Percentiles rank a stretch among this genome's conserved stretches.
These are phyloP conservation scores for Aurinia saxatilis DNA, from an alignment of 345 rosid species.

Conservation along the genomic window DNA sequence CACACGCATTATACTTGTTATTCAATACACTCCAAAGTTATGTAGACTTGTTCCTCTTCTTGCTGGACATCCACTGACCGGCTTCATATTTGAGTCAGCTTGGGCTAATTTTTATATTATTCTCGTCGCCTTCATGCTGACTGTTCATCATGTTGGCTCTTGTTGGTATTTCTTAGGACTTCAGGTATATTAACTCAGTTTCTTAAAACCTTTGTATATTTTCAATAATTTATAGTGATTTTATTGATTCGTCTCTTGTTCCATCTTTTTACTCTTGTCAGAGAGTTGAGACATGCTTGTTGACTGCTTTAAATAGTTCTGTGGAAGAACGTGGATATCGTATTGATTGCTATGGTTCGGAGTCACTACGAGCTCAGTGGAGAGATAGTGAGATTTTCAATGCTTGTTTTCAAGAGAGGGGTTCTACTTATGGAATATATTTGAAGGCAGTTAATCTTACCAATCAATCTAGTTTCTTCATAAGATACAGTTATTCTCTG, in stretches of 20 bases:
- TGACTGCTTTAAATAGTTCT: background rate
- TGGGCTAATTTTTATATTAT: conserved; percentile 80
- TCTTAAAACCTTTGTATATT: too few species aligned
- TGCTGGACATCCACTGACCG: conserved; percentile 65
- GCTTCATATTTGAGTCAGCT: conserved; percentile 83
- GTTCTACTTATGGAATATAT: conserved; percentile 59
- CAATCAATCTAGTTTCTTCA: conserved; percentile 23
- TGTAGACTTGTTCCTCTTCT: conserved; percentile 63
- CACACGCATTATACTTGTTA: conserved; percentile 42
- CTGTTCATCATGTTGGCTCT: conserved; percentile 76
- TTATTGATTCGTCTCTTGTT: conserved; percentile 45
- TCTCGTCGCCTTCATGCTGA: conserved; percentile 61
- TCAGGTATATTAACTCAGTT: conserved; percentile 54
- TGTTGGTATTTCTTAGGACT: conserved; percentile 85
- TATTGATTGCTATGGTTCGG: conserved; percentile 37
- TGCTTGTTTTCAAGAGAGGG: conserved; percentile 41
- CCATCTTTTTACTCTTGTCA: conserved; percentile 21
- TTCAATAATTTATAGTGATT: background rate
- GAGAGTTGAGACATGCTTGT: conserved; percentile 86
- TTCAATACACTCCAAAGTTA: conserved; percentile 70
- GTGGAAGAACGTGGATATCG: conserved; percentile 18
- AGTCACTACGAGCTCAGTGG: conserved; percentile 17
- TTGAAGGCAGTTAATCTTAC: conserved; percentile 50
- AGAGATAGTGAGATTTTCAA: conserved; percentile 19
- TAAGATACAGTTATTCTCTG: conserved; percentile 66